Percentiles rank a stretch among this genome's conserved stretches.
These are phyloP conservation scores for Fonsecaea multimorphosa DNA, from an alignment of 2,329 filamentous ascomycete genomes.

Conservation along the genomic window DNA sequence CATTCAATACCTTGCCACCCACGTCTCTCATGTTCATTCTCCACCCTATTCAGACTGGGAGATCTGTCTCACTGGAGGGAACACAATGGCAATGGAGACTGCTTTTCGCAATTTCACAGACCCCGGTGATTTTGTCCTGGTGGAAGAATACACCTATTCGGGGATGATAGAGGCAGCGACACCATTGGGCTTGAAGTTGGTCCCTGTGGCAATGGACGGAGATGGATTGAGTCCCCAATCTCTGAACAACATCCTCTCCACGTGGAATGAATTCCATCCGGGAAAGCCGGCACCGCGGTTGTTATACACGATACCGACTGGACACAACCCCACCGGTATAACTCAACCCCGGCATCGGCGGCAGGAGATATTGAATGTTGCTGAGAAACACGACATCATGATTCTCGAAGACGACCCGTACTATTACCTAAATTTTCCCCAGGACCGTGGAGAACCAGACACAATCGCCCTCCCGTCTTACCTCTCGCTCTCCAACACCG, in stretches of 20 bases:
- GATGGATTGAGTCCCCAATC: not conserved
- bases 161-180: conserved; percentile 6
- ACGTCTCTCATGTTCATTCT: conserved; percentile 5
- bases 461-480: not conserved
- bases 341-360: not conserved
- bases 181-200: not conserved
- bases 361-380: not conserved
- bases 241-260: not conserved
- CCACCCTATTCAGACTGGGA: conserved; percentile 8
- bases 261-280: not conserved
- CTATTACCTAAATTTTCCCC: conserved; percentile 11
- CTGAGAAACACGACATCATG: conserved; percentile 11
- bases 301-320: conserved; percentile 10
- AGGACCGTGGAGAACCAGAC: not conserved
- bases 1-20: conserved; percentile 12
- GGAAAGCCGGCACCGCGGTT: not conserved
- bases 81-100: not conserved
- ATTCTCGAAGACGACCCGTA: conserved; percentile 19
- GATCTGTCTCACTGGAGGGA: not conserved
- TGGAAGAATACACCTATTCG: conserved; percentile 15
- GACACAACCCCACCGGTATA: conserved; percentile 6
- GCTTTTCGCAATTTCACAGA: conserved; percentile 5
- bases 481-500: not conserved
- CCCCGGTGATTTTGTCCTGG: conserved; percentile 13
- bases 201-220: not conserved